Evolutionary conservation across 345 rosid species (phyloP).

Genomic region (Cardamine occulta): DNA sequence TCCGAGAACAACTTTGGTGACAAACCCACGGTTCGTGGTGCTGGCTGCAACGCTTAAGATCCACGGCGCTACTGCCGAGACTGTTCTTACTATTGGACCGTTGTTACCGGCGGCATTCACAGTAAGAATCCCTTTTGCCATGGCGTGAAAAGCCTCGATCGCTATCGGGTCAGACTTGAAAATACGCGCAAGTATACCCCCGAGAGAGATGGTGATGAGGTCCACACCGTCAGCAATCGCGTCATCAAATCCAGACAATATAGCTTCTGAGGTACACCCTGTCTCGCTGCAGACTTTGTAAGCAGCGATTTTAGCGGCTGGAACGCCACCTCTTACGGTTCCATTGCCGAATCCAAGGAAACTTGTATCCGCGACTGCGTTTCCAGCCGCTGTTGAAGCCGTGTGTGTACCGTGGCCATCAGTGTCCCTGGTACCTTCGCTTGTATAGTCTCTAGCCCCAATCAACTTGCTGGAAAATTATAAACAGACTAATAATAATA

Average conservation of each 20-base stretch:
- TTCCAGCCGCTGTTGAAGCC: constrained; percentile 65
- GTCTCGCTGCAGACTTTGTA: constrained; percentile 35
- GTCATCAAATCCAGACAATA: constrained; percentile 46
- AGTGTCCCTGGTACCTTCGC: constrained; percentile 30
- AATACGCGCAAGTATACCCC: not conserved
- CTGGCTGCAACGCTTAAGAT: constrained; percentile 53
- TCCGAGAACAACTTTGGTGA: constrained; percentile 48
- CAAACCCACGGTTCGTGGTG: constrained; percentile 47
- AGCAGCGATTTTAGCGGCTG: constrained; percentile 52
- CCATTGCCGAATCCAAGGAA: constrained; percentile 56
- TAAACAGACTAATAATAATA: constrained; percentile 9
- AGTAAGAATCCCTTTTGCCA: constrained; percentile 52
- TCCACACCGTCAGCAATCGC: constrained; percentile 52
- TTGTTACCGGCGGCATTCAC: constrained; percentile 48
- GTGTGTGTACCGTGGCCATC: constrained; percentile 55
- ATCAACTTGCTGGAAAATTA: constrained; percentile 33
- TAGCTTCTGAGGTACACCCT: not conserved
- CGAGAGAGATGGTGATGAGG: constrained; percentile 45
- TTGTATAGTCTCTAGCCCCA: constrained; percentile 42
- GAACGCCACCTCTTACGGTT: constrained; percentile 54
- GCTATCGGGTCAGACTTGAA: constrained; percentile 38
- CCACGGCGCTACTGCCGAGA: constrained; percentile 44
- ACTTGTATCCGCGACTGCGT: constrained; percentile 36
- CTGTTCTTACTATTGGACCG: constrained; percentile 21
- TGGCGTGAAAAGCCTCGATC: constrained; percentile 58